Base-by-base conservation (phyloP, 495 filamentous ascomycete species). In the Lentithecium fluviatile region DNA sequence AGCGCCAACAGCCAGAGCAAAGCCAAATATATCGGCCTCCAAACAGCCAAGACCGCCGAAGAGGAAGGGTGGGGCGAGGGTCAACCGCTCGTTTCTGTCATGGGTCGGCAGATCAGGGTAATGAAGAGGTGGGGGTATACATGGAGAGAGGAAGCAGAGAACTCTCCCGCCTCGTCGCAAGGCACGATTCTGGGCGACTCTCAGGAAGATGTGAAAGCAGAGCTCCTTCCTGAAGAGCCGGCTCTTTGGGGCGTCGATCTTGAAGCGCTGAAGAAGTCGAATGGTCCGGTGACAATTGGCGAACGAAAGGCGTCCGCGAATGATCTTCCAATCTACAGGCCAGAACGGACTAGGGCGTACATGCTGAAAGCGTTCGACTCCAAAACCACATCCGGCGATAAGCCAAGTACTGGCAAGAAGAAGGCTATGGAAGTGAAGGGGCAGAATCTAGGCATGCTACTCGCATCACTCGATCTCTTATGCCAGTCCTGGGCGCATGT, bases 191-290 rank as follows among this genome's bases (percentile, higher is more conserved):
- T 54, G 6, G 23, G 73, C 73, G 66, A 62, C 52, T 20, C 60
- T 7, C 60, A 74, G 32, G 61, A 71, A 17, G 61, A 73, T 29
- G 59, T 70, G 38, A 59, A 61, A 11, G 62, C 58, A 36, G 29
- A 64, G 40, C 24, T 55, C 8, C 17, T 17, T n/a, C 17, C 29
- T 0, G 55, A 53, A 10, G 79, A 76, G 45, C 80, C 80, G 5
- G 74, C 88, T 13, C 74, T 93, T 1, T 94, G 89, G 89, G 90
- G 86, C 19, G 71, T 95, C 49, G 90, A 95, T 73, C 73, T 90
- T 2, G 88, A 92, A 68, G 79, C 82, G 2, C 76, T 85, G 62
- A 79, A 78, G 64, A 75, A 72, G 23, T 73, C 73, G 0, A 75
- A 77, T 55, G 74, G 58, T 17, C 48, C 67, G 24, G 45, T 52